Evolutionary conservation across 208 protist genomes (phyloP), one percentile per base, ranked within the genome.

Genomic region (Leishmania turanica): DNA sequence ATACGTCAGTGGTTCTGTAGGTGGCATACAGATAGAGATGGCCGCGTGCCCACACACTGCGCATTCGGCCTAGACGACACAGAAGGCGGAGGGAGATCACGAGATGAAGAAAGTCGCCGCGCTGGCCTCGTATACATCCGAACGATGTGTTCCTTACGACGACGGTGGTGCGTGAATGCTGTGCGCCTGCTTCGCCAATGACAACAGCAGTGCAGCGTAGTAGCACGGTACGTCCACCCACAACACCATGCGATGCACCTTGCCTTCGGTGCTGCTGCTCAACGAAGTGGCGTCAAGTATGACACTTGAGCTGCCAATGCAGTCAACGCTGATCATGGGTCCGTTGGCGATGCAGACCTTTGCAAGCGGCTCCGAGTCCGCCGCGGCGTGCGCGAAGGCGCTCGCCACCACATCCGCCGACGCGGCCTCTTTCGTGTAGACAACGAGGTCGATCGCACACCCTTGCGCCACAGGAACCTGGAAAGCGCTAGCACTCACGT

Each of bases 371-470:
- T 83, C 62, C 45, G 45, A 54, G n/a, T 42, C 66, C 8, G 94
- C 40, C 11, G 96, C 95, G 4, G 56, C 81, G 84, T 98, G 97
- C 37, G 99, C 73, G 19, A 90, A 83, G 24, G 79, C 84, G 47
- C 58, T 75, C 47, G 69, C 98, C 79, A 99, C 97, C 27, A 98
- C 78, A 58, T 99, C 95, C 65, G 98, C 99, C 11, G 94, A 86
- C 34, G 96, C 89, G 40, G 83, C 45, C 80, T 98, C 99, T 31
- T 90, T 87, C 11, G 99, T 89, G 40, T 83, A 84, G 65, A 89
- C 53, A 58, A 98, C 99, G 24, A 99, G 91, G 88, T 99, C 99
- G 70, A 99, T 97, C 31, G 99, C 98, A 75, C 99, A 99, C 66
- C 99, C 99, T 77, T 99, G 96, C 53, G 84, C 74, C 65, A 95